A percentile compares a stretch with the other conserved stretches of the same genome.
phyloP scores from a whole-genome alignment of 495 filamentous ascomycete genomes.

The Antarctomyces pellizariae region DNA sequence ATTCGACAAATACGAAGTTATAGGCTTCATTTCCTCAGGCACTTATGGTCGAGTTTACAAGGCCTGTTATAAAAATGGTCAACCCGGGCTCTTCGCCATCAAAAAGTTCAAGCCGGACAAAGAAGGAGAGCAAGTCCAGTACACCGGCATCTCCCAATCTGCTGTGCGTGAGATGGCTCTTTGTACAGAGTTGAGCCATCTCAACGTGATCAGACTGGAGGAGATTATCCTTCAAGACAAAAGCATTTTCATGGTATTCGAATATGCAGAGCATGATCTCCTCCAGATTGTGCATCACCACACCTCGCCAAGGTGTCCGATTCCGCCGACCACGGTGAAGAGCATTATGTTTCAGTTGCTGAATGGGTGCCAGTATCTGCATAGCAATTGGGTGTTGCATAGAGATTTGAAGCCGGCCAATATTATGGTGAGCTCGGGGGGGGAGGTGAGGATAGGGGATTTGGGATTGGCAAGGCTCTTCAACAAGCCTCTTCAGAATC shows the following conservation, averaged over 20 bases:
- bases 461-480: constrained; percentile 80
- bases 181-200: constrained; percentile 75
- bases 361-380: constrained; percentile 82
- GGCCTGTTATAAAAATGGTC: constrained; percentile 50
- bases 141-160: constrained; percentile 94
- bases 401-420: constrained; percentile 95
- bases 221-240: constrained; percentile 98
- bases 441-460: constrained; percentile 85
- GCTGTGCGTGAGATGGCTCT: constrained; percentile 97
- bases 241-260: constrained; percentile 99
- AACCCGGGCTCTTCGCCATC: constrained; percentile 70
- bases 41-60: constrained; percentile 99
- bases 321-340: constrained; percentile 70
- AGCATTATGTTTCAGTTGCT: constrained; percentile 87
- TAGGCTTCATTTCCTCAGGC: constrained; percentile 94
- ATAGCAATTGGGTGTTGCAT: constrained; percentile 93
- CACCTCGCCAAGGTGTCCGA: constrained; percentile 67
- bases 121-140: constrained; percentile 81
- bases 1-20: constrained; percentile 75
- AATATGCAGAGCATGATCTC: constrained; percentile 93
- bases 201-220: constrained; percentile 72
- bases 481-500: constrained; percentile 72
- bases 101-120: constrained; percentile 99
- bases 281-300: constrained; percentile 98
- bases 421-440: constrained; percentile 85